A percentile compares a stretch with the other conserved stretches of the same genome.
phyloP scores from a whole-genome alignment of 2,329 filamentous ascomycete species.

The Botrytis porri region DNA sequence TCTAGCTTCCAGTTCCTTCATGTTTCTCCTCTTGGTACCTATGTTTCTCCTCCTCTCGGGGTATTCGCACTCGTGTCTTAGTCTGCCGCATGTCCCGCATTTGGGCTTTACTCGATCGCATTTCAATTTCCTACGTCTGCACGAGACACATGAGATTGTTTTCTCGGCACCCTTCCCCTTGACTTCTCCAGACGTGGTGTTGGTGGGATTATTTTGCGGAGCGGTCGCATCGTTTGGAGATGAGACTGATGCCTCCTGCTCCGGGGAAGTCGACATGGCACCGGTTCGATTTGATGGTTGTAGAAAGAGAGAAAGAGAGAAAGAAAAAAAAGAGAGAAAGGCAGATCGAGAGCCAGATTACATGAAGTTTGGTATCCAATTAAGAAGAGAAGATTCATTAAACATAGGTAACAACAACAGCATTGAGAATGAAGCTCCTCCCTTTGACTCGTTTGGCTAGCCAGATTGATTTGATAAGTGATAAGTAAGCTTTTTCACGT shows the following conservation, averaged over 20 bases:
- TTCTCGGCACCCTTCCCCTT: slow-evolving; percentile 38
- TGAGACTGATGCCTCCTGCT: not conserved
- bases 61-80: slow-evolving; percentile 78
- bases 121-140: slow-evolving; percentile 78
- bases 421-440: not conserved
- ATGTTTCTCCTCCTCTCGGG: slow-evolving; percentile 87
- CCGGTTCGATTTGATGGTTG: not conserved
- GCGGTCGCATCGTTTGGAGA: not conserved
- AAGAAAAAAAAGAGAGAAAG: not conserved
- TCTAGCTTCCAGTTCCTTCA: slow-evolving; percentile 84
- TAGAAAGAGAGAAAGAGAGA: not conserved
- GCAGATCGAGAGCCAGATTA: not conserved
- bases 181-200: not conserved
- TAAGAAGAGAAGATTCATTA: not conserved
- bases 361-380: not conserved
- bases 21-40: slow-evolving; percentile 82
- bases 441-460: not conserved
- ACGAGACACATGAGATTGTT: slow-evolving; percentile 78
- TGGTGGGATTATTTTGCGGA: not conserved
- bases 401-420: not conserved
- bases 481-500: slow-evolving; percentile 1
- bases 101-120: slow-evolving; percentile 79
- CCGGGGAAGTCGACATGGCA: slow-evolving; percentile 12
- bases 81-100: slow-evolving; percentile 74
- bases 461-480: not conserved